Conservation (phyloP, 2,329 filamentous ascomycete genomes). For the Nemania diffusa region DNA sequence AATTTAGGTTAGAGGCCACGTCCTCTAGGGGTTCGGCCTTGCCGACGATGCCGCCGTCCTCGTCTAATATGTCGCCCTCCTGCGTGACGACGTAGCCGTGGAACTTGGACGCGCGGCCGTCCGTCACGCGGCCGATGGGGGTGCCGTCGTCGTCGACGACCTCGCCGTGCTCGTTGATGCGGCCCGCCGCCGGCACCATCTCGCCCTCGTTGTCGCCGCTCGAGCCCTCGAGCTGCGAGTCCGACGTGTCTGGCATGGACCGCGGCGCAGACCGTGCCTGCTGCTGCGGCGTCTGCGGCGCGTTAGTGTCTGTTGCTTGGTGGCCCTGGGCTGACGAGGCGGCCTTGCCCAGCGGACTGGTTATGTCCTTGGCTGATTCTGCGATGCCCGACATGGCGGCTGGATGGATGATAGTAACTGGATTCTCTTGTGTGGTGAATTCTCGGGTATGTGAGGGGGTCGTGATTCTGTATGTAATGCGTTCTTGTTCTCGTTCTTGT, state of each 20-base stretch:
- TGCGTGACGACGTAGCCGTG: constrained; percentile 51
- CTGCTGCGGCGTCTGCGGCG: constrained; percentile 34
- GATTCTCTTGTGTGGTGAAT: constrained; percentile 42
- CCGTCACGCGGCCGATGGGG: constrained; percentile 56
- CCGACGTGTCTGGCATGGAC: constrained; percentile 45
- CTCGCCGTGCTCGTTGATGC: constrained; percentile 65
- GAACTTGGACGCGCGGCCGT: constrained; percentile 46
- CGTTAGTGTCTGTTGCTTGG: constrained; percentile 13
- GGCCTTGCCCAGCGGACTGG: constrained; percentile 36
- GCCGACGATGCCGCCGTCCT: constrained; percentile 48
- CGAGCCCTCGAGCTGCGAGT: constrained; percentile 34
- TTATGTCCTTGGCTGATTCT: constrained; percentile 39
- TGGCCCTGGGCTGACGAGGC: constrained; percentile 27
- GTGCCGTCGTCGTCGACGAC: constrained; percentile 65
- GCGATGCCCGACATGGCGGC: constrained; percentile 47
- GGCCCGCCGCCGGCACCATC: constrained; percentile 51
- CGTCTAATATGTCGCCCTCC: constrained; percentile 50
- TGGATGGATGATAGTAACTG: constrained; percentile 43
- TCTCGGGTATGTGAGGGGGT: constrained; percentile 36
- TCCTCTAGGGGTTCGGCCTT: constrained; percentile 50
- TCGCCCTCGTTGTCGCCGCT: constrained; percentile 47
- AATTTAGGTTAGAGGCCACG: constrained; percentile 47
- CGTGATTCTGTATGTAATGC: constrained; percentile 35
- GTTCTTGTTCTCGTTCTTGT: constrained; percentile 14
- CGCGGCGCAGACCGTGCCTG: constrained; percentile 39